Evolutionary conservation across 1,284 basidiomycete species (phyloP), one percentile per base, ranked within the genome.

Genomic region (Rhodotorula sp.): DNA sequence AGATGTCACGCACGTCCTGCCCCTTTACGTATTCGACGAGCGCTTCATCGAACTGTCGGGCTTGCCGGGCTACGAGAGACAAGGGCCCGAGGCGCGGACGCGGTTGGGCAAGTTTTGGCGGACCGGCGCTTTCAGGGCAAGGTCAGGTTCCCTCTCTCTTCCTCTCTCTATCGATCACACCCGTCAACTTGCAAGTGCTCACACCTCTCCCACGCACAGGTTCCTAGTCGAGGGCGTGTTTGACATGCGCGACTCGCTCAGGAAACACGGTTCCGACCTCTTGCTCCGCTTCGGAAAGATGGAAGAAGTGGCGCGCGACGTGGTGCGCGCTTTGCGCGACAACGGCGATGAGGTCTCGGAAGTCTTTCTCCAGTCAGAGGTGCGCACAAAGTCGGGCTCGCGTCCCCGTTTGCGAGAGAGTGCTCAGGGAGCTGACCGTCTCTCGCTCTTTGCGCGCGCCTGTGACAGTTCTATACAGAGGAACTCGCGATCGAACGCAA

Each of bases 21-120:
- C 85, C 3, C 75, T 86, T 59, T 86, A 83, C 77, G 83, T 85
- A 66, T 84, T 85, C 64, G 84, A 85, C 72, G 83, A 84, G 64
- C 79, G 83, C 12, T 81, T 83, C 71, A 77, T 86, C 66, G 85
- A 86, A 70, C 79, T 85, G 26, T 82, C 82, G 15, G 82, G 81
- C 6, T 74, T 86, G n/a, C 80, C 83, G 3, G 80, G 79, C 3
- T 82, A 80, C 65, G 67, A 80, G 46, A 67, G 78, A 17, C 67
- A 80, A 67, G 77, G 80, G 17, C 78, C 78, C 14, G 78, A 80
- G 69, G 81, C 80, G 0, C 73, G 77, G 26, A 81, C 79, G 26
- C 76, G 82, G 24, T 75, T 84, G 37, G 83, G 80, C 42, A 79
- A 80, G 12, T 85, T 85, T 62, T 84, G 84, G 82, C 79, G 85